Evolutionary conservation across 495 filamentous ascomycete species (phyloP).

Genomic region (Venustampulla echinocandica): DNA sequence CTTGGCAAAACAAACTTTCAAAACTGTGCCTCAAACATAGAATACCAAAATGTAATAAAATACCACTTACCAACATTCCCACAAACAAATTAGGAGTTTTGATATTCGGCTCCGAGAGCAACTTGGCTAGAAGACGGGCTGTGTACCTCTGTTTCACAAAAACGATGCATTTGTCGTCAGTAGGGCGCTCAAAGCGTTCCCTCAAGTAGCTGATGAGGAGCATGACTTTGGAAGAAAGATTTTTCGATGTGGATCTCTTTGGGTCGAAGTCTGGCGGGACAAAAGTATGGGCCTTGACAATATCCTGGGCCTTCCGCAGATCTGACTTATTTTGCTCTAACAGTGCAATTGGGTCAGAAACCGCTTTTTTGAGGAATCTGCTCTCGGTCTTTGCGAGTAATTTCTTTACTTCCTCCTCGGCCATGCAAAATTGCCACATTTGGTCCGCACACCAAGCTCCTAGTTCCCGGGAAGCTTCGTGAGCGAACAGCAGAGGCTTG

Average conservation of each 20-base stretch:
- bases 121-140: constrained; percentile 57
- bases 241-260: constrained; percentile 12
- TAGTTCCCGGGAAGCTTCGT: constrained; percentile 54
- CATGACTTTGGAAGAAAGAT: constrained; percentile 66
- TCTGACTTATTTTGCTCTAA: constrained; percentile 41
- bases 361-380: constrained; percentile 23
- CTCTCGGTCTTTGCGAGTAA: constrained; percentile 49
- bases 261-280: constrained; percentile 31
- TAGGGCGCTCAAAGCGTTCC: constrained; percentile 45
- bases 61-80: constrained; percentile 43
- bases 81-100: constrained; percentile 50
- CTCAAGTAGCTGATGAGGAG: constrained; percentile 49
- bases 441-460: constrained; percentile 84
- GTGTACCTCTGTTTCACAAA: constrained; percentile 77
- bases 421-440: constrained; percentile 66
- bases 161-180: constrained; percentile 69
- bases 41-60: constrained; percentile 37
- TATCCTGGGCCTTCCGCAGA: constrained; percentile 50
- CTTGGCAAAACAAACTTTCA: too few relatives aligned
- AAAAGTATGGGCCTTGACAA: constrained; percentile 45
- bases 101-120: constrained; percentile 49
- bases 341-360: constrained; percentile 28
- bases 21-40: constrained; percentile 12
- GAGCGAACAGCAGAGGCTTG: constrained; percentile 50
- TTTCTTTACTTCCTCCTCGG: constrained; percentile 54